Conservation (phyloP, 192 early-diverging fungal species). For the Phycomyces blakesleeanus region DNA sequence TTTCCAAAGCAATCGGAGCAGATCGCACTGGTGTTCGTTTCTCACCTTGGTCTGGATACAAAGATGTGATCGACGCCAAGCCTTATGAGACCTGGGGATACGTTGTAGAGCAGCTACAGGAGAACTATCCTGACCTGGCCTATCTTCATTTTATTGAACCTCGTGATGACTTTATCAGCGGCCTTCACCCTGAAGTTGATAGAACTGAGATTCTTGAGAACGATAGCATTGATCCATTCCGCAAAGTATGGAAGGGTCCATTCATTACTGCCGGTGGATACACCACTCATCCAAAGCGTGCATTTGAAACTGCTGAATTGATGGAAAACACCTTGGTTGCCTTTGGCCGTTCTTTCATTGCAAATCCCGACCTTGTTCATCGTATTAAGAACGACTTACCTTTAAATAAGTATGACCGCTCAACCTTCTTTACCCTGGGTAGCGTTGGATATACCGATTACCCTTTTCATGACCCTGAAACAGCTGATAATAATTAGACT, state of each 20-base stretch:
- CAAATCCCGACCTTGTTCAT: slow-evolving; percentile 32
- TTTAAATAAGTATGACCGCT: slow-evolving; percentile 23
- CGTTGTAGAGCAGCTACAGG: slow-evolving; percentile 17
- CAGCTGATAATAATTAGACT: background rate
- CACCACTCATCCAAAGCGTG: background rate
- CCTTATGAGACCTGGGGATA: slow-evolving; percentile 21
- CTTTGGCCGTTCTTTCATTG: slow-evolving; percentile 32
- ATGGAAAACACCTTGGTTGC: slow-evolving; percentile 20
- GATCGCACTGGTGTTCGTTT: slow-evolving; percentile 33
- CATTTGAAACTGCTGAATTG: background rate
- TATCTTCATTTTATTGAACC: slow-evolving; percentile 34
- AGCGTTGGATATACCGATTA: slow-evolving; percentile 31
- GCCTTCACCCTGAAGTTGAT: background rate
- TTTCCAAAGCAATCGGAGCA: slow-evolving; percentile 21
- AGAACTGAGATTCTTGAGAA: too few relatives aligned
- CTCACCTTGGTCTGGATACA: slow-evolving; percentile 22
- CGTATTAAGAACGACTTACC: slow-evolving; percentile 18
- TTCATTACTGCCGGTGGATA: slow-evolving; percentile 22
- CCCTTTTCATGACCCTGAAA: slow-evolving; percentile 11
- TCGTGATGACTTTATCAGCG: slow-evolving; percentile 44
- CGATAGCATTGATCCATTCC: slow-evolving; percentile 9
- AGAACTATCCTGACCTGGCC: slow-evolving; percentile 25
- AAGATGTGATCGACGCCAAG: slow-evolving; percentile 25
- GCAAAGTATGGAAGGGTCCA: slow-evolving; percentile 17
- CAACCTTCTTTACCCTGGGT: slow-evolving; percentile 18